A percentile compares a stretch with the other conserved stretches of the same genome.
phyloP scores from a whole-genome alignment of 1,284 basidiomycete species.

The Ceratobasidium sp. region DNA sequence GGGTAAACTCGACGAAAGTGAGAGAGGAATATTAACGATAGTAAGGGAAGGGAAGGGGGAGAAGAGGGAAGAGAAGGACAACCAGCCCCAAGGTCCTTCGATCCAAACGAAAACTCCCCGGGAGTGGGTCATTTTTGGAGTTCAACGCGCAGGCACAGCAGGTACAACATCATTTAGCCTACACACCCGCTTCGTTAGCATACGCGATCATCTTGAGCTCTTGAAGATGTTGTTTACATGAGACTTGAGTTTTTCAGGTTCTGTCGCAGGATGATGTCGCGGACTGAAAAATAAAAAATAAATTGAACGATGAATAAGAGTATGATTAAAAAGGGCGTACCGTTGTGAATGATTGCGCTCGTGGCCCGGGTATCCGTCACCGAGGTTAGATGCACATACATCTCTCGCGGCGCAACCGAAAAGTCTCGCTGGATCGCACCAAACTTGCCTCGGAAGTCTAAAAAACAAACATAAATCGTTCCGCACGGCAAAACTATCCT shows the following conservation, averaged over 20 bases:
- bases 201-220: neutral
- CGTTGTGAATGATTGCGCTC: constrained; percentile 62
- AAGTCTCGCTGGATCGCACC: constrained; percentile 73
- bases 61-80: too few species aligned
- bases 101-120: too few species aligned
- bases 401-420: constrained; percentile 70
- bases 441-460: constrained; percentile 82
- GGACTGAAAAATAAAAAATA: constrained; percentile 58
- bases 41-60: too few species aligned
- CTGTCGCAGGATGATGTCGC: constrained; percentile 62
- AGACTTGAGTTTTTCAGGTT: constrained; percentile 57
- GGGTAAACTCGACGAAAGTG: too few species aligned
- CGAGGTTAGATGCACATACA: constrained; percentile 79
- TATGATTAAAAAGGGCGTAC: constrained; percentile 52
- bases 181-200: neutral
- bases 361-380: constrained; percentile 73
- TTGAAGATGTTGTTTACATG: constrained; percentile 29
- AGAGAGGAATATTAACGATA: too few species aligned
- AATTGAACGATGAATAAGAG: neutral
- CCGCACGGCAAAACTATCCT: too few species aligned
- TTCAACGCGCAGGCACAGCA: too few species aligned
- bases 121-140: too few species aligned
- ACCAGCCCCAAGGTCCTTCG: too few species aligned
- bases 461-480: too few species aligned
- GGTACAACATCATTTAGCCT: neutral